Percentiles rank a stretch among this genome's conserved stretches.
phyloP scores from a whole-genome alignment of 2,329 filamentous ascomycete species.

The Xylaria hypoxylon region DNA sequence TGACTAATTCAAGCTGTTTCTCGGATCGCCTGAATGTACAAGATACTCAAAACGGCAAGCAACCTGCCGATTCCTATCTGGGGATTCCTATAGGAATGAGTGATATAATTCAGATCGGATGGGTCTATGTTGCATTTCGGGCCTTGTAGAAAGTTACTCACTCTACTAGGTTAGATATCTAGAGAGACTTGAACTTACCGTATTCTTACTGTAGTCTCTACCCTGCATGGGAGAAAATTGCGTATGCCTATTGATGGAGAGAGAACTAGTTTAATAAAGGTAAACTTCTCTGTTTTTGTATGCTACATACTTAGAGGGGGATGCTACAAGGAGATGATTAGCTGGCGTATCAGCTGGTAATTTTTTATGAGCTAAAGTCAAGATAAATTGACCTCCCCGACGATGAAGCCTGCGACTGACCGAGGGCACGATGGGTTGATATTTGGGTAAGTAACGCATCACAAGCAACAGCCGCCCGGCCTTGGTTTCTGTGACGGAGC shows the following conservation, averaged over 20 bases:
- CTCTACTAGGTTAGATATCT: not conserved
- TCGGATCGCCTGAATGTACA: not conserved
- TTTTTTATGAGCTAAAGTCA: not conserved
- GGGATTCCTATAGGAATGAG: not conserved
- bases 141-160: not conserved
- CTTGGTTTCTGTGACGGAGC: too few species aligned
- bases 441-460: not conserved
- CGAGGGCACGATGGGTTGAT: not conserved
- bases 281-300: not conserved
- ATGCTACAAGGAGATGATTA: not conserved
- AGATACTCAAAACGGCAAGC: too few species aligned
- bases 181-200: not conserved
- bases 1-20: not conserved
- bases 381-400: not conserved
- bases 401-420: not conserved
- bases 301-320: not conserved
- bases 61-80: not conserved
- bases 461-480: not conserved
- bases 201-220: not conserved
- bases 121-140: not conserved
- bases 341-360: not conserved
- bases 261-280: too few species aligned
- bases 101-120: not conserved
- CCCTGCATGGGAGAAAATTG: constrained; percentile 5
- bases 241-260: not conserved